phyloP scores from a whole-genome alignment of 179 eudicot species.

The Nepenthes alata region DNA sequence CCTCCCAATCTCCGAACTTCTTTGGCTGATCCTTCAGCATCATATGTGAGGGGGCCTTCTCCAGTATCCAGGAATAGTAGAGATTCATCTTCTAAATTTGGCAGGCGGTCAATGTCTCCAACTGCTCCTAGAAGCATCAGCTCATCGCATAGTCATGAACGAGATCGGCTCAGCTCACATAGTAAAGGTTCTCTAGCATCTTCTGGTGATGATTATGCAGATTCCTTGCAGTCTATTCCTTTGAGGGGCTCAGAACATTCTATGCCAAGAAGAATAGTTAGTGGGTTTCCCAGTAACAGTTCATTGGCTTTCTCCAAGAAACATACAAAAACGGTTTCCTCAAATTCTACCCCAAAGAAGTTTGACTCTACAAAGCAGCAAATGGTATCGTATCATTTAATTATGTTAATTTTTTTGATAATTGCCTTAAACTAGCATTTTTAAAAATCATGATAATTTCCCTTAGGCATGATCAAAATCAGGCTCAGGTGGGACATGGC shows the following conservation, averaged over 20 bases:
- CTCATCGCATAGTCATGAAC: slow-evolving; percentile 77
- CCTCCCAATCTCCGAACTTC: slow-evolving; percentile 99
- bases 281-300: slow-evolving; percentile 35
- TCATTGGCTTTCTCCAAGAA: slow-evolving; percentile 50
- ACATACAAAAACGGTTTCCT: slow-evolving; percentile 33
- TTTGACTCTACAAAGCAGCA: slow-evolving; percentile 84
- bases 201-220: slow-evolving; percentile 86
- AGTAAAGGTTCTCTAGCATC: slow-evolving; percentile 81
- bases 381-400: slow-evolving; percentile 36
- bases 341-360: slow-evolving; percentile 92
- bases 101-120: slow-evolving; percentile 92
- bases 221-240: slow-evolving; percentile 54
- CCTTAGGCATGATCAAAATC: no score
- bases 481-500: no score
- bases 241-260: slow-evolving; percentile 35
- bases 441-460: no score
- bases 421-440: no score
- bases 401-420: neutral
- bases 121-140: slow-evolving; percentile 69
- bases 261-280: slow-evolving; percentile 36
- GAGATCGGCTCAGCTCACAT: slow-evolving; percentile 48
- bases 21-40: slow-evolving; percentile 81
- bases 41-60: slow-evolving; percentile 83
- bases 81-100: slow-evolving; percentile 35
- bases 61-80: slow-evolving; percentile 79